phyloP scores from a whole-genome alignment of 306 rosid genomes.

The Medicago arabica region DNA sequence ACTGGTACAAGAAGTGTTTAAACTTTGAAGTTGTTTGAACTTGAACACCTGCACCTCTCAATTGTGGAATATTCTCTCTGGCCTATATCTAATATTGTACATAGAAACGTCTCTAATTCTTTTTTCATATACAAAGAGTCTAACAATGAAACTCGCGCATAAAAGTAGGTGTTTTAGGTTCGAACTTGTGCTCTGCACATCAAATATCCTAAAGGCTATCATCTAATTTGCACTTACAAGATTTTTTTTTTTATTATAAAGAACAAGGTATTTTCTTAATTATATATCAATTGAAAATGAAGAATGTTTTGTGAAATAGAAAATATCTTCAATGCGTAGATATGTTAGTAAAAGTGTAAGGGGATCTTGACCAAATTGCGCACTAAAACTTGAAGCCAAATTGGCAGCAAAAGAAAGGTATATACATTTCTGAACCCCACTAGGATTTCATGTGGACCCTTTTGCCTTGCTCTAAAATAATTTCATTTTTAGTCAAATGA shows the following conservation, averaged over 20 bases:
- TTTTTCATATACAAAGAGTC: too few species aligned
- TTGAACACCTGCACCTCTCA: too few species aligned
- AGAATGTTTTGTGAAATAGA: neutral
- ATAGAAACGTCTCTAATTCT: too few species aligned
- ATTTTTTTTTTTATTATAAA: too few species aligned
- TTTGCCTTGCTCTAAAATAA: conserved; percentile 25
- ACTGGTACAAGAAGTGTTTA: neutral
- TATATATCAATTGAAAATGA: too few species aligned
- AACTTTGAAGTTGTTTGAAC: neutral
- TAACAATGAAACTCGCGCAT: too few species aligned
- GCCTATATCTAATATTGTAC: too few species aligned
- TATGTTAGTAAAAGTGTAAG: conserved; percentile 47
- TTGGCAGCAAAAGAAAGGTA: conserved; percentile 56
- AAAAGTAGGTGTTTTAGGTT: too few species aligned
- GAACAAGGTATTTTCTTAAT: too few species aligned
- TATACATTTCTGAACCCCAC: conserved; percentile 60
- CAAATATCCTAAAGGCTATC: too few species aligned
- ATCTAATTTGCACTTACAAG: too few species aligned
- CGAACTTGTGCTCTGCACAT: too few species aligned
- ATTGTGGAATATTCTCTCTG: neutral
- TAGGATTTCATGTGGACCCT: conserved; percentile 40
- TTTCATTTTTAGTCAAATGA: conserved; percentile 4
- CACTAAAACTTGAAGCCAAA: conserved; percentile 40
- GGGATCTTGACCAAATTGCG: conserved; percentile 44
- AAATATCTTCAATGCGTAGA: conserved; percentile 11